Evolutionary conservation across 352 stramenopile species (phyloP), one percentile per base, ranked within the genome.

Genomic region (Phytophthora constricta): DNA sequence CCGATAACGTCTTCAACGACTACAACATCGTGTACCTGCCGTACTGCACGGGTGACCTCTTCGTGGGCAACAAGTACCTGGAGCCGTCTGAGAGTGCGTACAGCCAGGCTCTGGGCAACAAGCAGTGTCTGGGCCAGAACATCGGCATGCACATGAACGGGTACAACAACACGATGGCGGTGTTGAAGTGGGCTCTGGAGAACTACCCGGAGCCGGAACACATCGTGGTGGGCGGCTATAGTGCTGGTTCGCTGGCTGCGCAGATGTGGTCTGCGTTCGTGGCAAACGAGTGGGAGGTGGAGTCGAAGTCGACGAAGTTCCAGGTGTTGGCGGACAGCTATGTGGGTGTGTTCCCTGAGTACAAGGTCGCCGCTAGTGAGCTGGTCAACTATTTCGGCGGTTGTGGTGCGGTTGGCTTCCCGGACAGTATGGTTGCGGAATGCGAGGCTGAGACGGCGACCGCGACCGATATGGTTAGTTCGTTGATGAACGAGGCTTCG

Each of bases 1-100:
- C 68, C 22, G 48, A 65, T 48, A 87, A 86, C 69, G 19, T 79
- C 19, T 90, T 90, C 55, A 74, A 77, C 58, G 80, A 89, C 71
- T 90, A 80, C 75, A 85, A 85, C 72, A 84, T 90, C 57, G 80
- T 91, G 46, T 77, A 86, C 71, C 48, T 91, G 28, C 79, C 78
- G 39, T 88, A 89, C 71, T 91, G 82, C 74, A 88, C 79, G 52
- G 77, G 79, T 26, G 76, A 89, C 45, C 61, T 91, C 54, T 81
- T 89, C 57, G 46, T 84, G 1, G 82, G 78, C 54, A 81, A 76
- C 68, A 55, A 64, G n/a, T 49, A 72, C 17, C 27, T 63, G 22
- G 64, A 49, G 39, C 16, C 47, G 13, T 62, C 58, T 20, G 64
- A 79, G 54, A 73, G 66, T 43, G 57, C 54, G 33, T 60, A 81